Base-by-base conservation (phyloP, 2,329 filamentous ascomycete species). In the Pleoardoris graminearum region DNA sequence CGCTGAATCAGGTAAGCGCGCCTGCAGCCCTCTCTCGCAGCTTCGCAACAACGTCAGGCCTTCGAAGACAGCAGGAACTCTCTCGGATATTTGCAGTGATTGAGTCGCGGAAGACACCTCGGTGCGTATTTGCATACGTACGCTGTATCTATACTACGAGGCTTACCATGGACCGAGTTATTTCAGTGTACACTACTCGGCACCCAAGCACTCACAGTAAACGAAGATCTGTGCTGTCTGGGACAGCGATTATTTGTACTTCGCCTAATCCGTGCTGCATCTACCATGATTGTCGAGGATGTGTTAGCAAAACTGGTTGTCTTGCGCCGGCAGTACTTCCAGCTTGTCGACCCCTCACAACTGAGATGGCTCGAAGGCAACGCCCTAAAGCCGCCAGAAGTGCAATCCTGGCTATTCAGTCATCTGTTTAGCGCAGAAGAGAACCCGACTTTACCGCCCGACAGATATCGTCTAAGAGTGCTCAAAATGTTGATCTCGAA, bases 271-370 rank as follows among this genome's bases (percentile, higher is more conserved):
- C 10, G 14, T 27, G 37, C 37, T 32, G 12, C 16, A 33, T 7
- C 11, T 32, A 22, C 10, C 27, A 44, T 44, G 41, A 12, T 33
- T 11, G 30, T n/a, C 21, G 30, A 56, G 14, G 44, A 36, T 8
- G 55, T 49, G 17, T 33, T 36, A 11, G 48, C 51, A 30, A 56
- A 60, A 23, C 53, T 73, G 23, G 58, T 53, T 7, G 58, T 75
- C 16, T 85, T 91, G 68, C 86, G 84, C 60, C 81, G 82, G 55
- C 91, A 96, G 69, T 95, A 90, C 67, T 81, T 93, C 29, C 91
- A 97, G 70, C 77, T 92, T 2, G 85, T 86, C 36, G 80, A 92
- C 41, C 76, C 78, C 0, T 70, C 79, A 7, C 70, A 79, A 23
- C 76, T 93, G 30, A 80, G 82, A 42, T 88, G 86, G 69, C 91